Evolutionary conservation across 495 filamentous ascomycete genomes (phyloP).

Genomic region (Achaetomiella virescens): DNA sequence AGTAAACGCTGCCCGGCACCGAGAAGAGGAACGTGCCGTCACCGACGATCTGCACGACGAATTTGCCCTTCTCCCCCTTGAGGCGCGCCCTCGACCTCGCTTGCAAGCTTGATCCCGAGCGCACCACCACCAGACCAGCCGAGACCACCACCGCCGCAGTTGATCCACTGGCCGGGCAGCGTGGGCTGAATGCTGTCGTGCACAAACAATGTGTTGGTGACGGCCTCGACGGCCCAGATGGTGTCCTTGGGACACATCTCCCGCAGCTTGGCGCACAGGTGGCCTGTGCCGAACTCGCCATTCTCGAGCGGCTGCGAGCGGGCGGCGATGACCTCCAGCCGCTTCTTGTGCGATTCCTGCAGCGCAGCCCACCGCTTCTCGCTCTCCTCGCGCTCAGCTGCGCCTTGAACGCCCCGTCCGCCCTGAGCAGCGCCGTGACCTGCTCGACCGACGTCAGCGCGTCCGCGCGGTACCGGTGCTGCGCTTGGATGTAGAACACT

Average conservation of each 20-base stretch:
- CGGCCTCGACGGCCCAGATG: constrained; percentile 82
- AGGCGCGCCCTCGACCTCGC: constrained; percentile 54
- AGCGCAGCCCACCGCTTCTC: constrained; percentile 50
- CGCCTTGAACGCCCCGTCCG: constrained; percentile 38
- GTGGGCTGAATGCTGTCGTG: constrained; percentile 76
- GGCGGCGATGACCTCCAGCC: constrained; percentile 52
- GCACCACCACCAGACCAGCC: constrained; percentile 93
- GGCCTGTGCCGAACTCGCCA: constrained; percentile 63
- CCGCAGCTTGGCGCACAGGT: constrained; percentile 61
- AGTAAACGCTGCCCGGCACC: constrained; percentile 86
- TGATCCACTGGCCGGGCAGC: constrained; percentile 77
- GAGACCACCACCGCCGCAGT: constrained; percentile 88
- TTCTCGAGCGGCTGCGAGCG: constrained; percentile 51
- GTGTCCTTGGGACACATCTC: constrained; percentile 65
- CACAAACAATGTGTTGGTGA: constrained; percentile 73
- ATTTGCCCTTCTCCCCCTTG: constrained; percentile 63
- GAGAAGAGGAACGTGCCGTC: constrained; percentile 89
- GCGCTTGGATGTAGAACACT: constrained; percentile 68
- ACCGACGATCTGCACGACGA: constrained; percentile 92
- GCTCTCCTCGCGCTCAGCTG: constrained; percentile 42
- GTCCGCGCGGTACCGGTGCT: constrained; percentile 71
- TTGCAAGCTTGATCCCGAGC: constrained; percentile 82
- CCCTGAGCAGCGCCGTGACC: constrained; percentile 51
- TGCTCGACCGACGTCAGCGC: constrained; percentile 66
- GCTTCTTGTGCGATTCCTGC: constrained; percentile 52